Base-by-base conservation (phyloP, 495 filamentous ascomycete species). In the Penicillium lagena region DNA sequence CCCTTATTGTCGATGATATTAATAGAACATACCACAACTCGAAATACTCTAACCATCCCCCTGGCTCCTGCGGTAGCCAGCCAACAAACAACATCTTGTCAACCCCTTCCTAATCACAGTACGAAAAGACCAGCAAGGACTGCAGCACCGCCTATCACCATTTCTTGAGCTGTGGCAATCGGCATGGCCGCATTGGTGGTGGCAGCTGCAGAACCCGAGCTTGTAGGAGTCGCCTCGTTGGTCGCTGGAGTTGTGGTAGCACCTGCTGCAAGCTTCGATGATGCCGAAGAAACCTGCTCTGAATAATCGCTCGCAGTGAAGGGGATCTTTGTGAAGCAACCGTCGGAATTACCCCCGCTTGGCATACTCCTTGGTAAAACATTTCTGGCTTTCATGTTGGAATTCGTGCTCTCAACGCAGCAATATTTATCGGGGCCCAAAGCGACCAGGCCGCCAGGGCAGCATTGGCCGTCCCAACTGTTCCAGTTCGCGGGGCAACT, bases 271-370 rank as follows among this genome's bases (percentile, higher is more conserved):
- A 43, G 39, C 30, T 45, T 45, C 2, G 12, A 38, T 8, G 44
- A 31, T 15, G 52, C 52, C 17, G 48, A 51, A 22, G 52, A 55
- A 13, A 55, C 52, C 40, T 42, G 52, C 13, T 30, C 36, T 11
- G 52, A 55, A 12, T 55, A 55, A 29, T 55, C 45, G 31, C 44
- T 55, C 6, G 52, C 52, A 0, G 42, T 55, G 44, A 51, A 55
- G 4, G 43, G 52, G 10, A 55, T 22, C 35, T 41, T 42, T 2
- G 48, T 33, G 30, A 47, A 27, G 22, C 52, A 55, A 17, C 29
- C 15, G 12, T 30, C 44, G 0, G 12, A 49, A 4, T 45, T 29
- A 1, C 39, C 39, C 13, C 46, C 50, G 17, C 7, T 13, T 1
- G 52, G 42, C 11, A 33, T 48, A 1, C 37, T 52, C 1, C 35